Evolutionary conservation across 2,329 filamentous ascomycete species (phyloP), one percentile per base, ranked within the genome.

Genomic region (Myriangium duriaei): DNA sequence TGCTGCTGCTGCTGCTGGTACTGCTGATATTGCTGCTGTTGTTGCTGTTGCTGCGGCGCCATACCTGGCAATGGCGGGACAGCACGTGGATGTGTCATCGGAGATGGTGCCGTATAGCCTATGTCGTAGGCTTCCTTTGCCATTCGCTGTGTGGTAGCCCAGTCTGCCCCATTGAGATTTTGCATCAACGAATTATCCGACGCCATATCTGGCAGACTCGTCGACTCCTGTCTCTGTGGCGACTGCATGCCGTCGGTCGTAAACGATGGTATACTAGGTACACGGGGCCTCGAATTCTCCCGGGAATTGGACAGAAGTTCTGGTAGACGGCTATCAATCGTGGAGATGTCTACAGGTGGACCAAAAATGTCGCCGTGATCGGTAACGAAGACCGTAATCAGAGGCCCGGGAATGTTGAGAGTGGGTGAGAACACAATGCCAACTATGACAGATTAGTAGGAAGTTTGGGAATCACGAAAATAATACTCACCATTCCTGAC

Each of bases 351-450:
- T 0, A 81, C 71, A 12, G 74, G 67, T 32, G 78, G 69, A 13
- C 81, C 80, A 54, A 96, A 98, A 33, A 98, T 88, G 30, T 71
- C 73, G 45, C 81, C 72, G 54, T 85, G 95, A 52, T 96, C 87
- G 46, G 91, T 87, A 41, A 98, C 69, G 58, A 98, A 91, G 58
- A 92, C 72, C 3, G 87, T 86, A 56, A 98, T 95, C 9, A 98
- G 80, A 0, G 88, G 87, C 0, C 86, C 86, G 0, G 91, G 88
- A 30, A 98, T 94, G 57, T 96, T 96, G 38, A 98, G 71, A 0
- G 91, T 96, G 1, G 91, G 91, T 11, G 91, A 93, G 59, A 98
- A 98, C 40, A 98, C 88, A 50, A 98, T 96, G 46, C 91, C 88
- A 39, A 98, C 84, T 62, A 43, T 21, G 6, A 11, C n/a, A 13